These are phyloP conservation scores for Lasiodiplodia theobromae DNA, from an alignment of 2,329 filamentous ascomycete genomes.

Conservation along the genomic window DNA sequence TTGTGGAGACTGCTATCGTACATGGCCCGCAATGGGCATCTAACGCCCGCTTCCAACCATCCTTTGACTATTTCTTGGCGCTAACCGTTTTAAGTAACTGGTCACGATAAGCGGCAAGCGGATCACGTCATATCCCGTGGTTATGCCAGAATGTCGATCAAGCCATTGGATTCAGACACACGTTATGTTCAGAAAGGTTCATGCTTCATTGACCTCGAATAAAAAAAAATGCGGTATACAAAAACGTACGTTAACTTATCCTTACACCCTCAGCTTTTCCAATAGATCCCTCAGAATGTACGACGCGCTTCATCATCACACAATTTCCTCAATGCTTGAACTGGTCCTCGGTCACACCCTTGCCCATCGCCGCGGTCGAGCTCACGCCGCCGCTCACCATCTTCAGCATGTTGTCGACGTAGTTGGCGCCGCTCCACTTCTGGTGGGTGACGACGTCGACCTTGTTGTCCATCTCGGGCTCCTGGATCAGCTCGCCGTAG, in stretches of 20 bases:
- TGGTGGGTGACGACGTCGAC: slow-evolving; percentile 98
- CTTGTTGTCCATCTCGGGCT: slow-evolving; percentile 90
- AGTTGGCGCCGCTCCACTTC: slow-evolving; percentile 97
- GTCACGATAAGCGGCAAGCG: neutral
- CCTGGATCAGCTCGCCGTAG: slow-evolving; percentile 96
- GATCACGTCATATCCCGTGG: too few species aligned
- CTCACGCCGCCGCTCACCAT: slow-evolving; percentile 95
- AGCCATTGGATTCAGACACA: too few species aligned
- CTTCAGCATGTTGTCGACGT: slow-evolving; percentile 93
- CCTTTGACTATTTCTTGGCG: neutral
- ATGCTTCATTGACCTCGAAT: slow-evolving; percentile 1
- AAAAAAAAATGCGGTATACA: neutral
- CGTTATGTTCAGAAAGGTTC: neutral
- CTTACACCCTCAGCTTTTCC: neutral
- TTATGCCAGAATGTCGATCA: too few species aligned
- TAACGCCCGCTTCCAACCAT: neutral
- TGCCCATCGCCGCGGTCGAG: slow-evolving; percentile 94
- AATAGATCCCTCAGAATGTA: too few species aligned
- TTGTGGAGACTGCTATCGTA: neutral
- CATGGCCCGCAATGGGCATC: neutral
- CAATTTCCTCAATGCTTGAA: slow-evolving; percentile 65
- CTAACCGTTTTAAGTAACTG: slow-evolving; percentile 12
- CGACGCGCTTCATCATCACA: neutral
- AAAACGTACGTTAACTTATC: neutral
- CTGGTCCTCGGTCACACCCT: slow-evolving; percentile 97